Evolutionary conservation across 495 filamentous ascomycete genomes (phyloP).

Genomic region (Terfezia claveryi): DNA sequence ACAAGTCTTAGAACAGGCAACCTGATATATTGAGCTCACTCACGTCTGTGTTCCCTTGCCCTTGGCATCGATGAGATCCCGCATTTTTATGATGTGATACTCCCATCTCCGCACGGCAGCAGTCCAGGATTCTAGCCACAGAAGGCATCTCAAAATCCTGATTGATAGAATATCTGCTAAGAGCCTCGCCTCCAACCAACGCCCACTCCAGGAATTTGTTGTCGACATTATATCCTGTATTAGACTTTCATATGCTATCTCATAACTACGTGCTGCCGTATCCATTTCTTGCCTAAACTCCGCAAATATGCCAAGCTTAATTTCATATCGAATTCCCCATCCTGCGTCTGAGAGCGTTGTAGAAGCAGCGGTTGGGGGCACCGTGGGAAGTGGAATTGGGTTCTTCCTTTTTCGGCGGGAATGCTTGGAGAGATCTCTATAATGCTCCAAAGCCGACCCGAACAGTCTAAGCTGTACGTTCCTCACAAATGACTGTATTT

Average conservation of each 20-base stretch:
- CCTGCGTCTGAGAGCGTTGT: slow-evolving; percentile 62
- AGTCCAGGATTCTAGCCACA: slow-evolving; percentile 54
- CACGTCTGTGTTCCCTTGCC: slow-evolving; percentile 43
- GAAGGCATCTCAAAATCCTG: slow-evolving; percentile 52
- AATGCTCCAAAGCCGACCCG: slow-evolving; percentile 53
- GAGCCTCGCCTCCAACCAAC: slow-evolving; percentile 68
- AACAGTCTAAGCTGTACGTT: slow-evolving; percentile 37
- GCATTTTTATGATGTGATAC: slow-evolving; percentile 43
- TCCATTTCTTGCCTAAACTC: slow-evolving; percentile 85
- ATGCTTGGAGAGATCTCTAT: slow-evolving; percentile 76
- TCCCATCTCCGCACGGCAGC: slow-evolving; percentile 57
- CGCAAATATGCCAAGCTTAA: slow-evolving; percentile 73
- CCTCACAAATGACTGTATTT: slow-evolving; percentile 40
- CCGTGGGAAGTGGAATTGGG: slow-evolving; percentile 54
- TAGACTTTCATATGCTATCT: slow-evolving; percentile 61
- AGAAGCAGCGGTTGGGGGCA: slow-evolving; percentile 62
- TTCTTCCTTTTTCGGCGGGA: slow-evolving; percentile 51
- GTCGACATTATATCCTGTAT: slow-evolving; percentile 67
- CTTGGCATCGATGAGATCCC: slow-evolving; percentile 53
- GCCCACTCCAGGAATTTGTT: slow-evolving; percentile 64
- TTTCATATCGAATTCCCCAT: slow-evolving; percentile 83
- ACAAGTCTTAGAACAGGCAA: background rate
- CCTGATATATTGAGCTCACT: background rate
- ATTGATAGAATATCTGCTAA: slow-evolving; percentile 60
- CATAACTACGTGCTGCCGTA: slow-evolving; percentile 56